Evolutionary conservation across 2,329 filamentous ascomycete genomes (phyloP).

Genomic region (Paraconiothyrium brasiliense): DNA sequence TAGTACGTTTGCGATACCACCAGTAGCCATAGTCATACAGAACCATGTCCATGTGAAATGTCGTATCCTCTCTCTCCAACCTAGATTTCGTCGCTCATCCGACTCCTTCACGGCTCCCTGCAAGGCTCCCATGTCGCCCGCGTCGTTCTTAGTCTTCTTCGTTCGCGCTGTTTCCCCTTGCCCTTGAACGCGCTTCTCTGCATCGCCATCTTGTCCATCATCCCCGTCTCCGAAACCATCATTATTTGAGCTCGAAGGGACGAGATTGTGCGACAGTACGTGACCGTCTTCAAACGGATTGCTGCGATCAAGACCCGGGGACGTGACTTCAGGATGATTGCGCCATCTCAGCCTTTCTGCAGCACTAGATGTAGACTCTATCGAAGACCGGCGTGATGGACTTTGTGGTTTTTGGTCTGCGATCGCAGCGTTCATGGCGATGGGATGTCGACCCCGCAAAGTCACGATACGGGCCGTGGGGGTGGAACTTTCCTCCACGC

Average conservation of each 20-base stretch:
- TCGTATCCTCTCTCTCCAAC: constrained; percentile 64
- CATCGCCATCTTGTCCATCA: neutral
- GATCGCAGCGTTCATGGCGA: neutral
- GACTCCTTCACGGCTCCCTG: constrained; percentile 12
- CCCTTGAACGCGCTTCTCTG: neutral
- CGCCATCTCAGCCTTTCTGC: constrained; percentile 37
- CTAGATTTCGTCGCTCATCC: constrained; percentile 19
- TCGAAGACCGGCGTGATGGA: constrained; percentile 12
- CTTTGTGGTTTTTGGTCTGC: neutral
- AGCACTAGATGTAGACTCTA: constrained; percentile 30
- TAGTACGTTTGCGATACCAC: constrained; percentile 68
- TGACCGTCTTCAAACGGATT: constrained; percentile 36
- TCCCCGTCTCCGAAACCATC: constrained; percentile 3
- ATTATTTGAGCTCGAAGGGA: constrained; percentile 5
- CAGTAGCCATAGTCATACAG: constrained; percentile 72
- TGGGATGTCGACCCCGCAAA: neutral
- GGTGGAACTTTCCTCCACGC: neutral
- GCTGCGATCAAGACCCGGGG: constrained; percentile 24
- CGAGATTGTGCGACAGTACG: neutral
- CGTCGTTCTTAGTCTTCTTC: constrained; percentile 54
- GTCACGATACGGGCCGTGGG: neutral
- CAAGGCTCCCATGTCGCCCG: constrained; percentile 5
- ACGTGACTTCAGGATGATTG: constrained; percentile 30
- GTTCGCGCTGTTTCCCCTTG: constrained; percentile 50
- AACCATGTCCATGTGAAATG: constrained; percentile 84